Evolutionary conservation across 345 rosid species (phyloP), one percentile per base, ranked within the genome.

Genomic region (Hibiscus syriacus): DNA sequence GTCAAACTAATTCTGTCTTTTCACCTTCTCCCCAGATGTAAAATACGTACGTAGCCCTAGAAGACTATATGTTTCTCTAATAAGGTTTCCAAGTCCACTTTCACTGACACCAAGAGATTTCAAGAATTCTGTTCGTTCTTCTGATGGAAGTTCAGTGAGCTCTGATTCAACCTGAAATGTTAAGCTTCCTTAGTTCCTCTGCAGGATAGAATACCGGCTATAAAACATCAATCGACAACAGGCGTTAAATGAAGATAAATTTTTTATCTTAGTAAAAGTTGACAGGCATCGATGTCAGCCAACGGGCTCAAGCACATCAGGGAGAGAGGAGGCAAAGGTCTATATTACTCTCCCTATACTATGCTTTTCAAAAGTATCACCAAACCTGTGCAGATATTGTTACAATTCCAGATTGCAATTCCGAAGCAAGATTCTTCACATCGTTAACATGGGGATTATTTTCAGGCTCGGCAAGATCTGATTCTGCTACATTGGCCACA

Each of bases 1-100:
- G 64, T 13, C 2, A 26, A 64, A 70, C 16, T 41, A 19, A 46
- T 48, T 23, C 20, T 34, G 52, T 46, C 38, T 61, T 63, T 77
- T 83, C 77, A 90, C 99, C 97, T 90, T 90, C 80, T 94, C 99
- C 0, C 97, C 97, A 49, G 97, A 87, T 69, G 99, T 90, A 72
- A 90, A 93, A 75, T 90, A 87, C 0, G 97, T 93, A 57, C 87
- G 94, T 72, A 93, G 69, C 58, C 99, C 99, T 54, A 94, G 77
- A 77, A 90, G 83, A 55, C 71, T 75, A 78, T 90, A 90, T 48
- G 99, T 94, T 74, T 87, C 95, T 75, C 94, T 84, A 70, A 89
- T 89, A 69, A 93, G 96, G 81, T 87, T 90, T 32, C 94, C 97
- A 14, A 90, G 96, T 64, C 96, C 91, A 73, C 99, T 85, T 71